A percentile compares a stretch with the other conserved stretches of the same genome.
Evolutionary conservation across 164 flowering plant species (phyloP).

Genomic region (Macadamia integrifolia): DNA sequence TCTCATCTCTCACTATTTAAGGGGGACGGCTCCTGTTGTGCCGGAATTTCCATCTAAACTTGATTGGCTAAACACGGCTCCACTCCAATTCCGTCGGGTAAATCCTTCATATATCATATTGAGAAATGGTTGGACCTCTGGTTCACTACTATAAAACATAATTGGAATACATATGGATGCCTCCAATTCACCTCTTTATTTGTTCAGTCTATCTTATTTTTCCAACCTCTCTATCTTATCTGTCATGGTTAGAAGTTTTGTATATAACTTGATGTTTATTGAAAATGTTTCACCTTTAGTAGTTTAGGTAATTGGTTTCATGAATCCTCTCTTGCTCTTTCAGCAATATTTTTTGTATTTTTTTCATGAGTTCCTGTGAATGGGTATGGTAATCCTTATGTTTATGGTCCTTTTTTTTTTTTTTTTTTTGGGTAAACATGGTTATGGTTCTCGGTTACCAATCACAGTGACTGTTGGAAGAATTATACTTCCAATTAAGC

Average conservation of each 20-base stretch:
- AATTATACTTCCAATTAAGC: too few relatives aligned
- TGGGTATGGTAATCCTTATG: too few relatives aligned
- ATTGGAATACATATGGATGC: not conserved
- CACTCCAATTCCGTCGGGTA: constrained; percentile 79
- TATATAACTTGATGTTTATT: not conserved
- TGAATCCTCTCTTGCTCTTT: not conserved
- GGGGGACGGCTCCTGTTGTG: constrained; percentile 55
- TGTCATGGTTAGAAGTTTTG: not conserved
- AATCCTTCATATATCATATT: constrained; percentile 7
- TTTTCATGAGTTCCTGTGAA: not conserved
- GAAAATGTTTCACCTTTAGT: not conserved
- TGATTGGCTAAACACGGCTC: constrained; percentile 90
- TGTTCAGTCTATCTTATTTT: not conserved
- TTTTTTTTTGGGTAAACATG: too few relatives aligned
- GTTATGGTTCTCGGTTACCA: too few relatives aligned
- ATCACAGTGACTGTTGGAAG: too few relatives aligned
- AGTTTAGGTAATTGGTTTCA: not conserved
- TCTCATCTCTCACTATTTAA: constrained; percentile 20
- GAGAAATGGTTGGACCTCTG: not conserved
- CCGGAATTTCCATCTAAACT: constrained; percentile 92
- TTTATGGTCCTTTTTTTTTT: too few relatives aligned
- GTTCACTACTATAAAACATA: not conserved
- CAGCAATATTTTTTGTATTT: not conserved
- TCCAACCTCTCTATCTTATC: not conserved
- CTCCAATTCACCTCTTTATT: not conserved